Evolutionary conservation across 176 grass and related monocot genomes (phyloP), one percentile per base, ranked within the genome.

Genomic region (Lolium rigidum): DNA sequence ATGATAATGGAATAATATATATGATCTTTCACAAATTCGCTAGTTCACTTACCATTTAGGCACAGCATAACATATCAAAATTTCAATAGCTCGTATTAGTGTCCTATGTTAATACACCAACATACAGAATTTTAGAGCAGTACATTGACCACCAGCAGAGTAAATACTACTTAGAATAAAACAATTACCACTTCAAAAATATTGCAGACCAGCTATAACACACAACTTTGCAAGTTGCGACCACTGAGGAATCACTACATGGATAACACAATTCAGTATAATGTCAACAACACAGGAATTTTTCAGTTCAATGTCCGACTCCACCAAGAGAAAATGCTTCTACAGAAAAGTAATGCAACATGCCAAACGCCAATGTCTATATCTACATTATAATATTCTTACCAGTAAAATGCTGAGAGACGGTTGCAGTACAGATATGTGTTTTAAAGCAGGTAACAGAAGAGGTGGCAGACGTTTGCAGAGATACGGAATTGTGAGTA

Each of bases 401-500:
- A 98, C 96, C 94, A 93, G 88, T 88, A 98, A 80, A 90, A 81
- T 86, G 77, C 43, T 75, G 77, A 98, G 86, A 77, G 87, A 92
- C 17, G 91, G 90, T 83, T 90, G 88, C 41, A 98, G 82, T 73
- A 92, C 86, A 88, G 77, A 92, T 26, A 86, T 78, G 76, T 98
- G 91, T 64, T 93, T 91, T 75, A 98, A 58, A 89, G 96, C 93
- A 65, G 93, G 93, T 75, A 98, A 82, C 15, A 98, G 65, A n/a
- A 91, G 70, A 82, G 89, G 81, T 37, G 91, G 96, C 80, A 95
- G 54, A 76, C 86, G 71, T 74, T 86, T 90, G 89, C 90, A 94
- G 26, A 98, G 76, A 86, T 92, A 89, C 2, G 96, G 96, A 87
- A 98, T 85, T 59, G 96, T 95, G 80, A 98, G 86, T 89, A 98